These are phyloP conservation scores for Dioscorea dumetorum DNA, from an alignment of 106 monocot species.

Conservation along the genomic window DNA sequence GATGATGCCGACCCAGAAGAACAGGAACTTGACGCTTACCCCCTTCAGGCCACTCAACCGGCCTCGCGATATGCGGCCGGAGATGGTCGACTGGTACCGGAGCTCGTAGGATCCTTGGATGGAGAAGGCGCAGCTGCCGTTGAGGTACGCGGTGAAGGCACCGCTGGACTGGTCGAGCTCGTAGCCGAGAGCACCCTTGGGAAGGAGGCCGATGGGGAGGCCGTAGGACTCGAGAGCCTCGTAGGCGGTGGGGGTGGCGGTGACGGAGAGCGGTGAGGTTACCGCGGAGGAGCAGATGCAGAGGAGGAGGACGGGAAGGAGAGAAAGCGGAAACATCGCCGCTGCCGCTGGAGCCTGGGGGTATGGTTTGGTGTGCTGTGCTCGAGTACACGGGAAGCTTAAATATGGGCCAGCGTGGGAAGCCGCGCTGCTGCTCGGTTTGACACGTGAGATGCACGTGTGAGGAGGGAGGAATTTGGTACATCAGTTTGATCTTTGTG, in stretches of 20 bases:
- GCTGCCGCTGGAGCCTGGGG: too few species aligned
- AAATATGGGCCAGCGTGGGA: too few species aligned
- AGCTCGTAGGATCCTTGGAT: constrained; percentile 48
- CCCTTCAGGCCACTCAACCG: constrained; percentile 33
- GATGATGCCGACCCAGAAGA: constrained; percentile 54
- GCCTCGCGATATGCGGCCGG: constrained; percentile 34
- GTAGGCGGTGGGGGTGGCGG: constrained; percentile 13
- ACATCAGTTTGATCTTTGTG: too few species aligned
- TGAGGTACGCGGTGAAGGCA: constrained; percentile 29
- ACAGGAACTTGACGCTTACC: constrained; percentile 53
- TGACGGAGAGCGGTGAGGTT: neutral
- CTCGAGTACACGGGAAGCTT: too few species aligned
- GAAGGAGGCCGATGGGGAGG: constrained; percentile 49
- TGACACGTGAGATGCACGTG: too few species aligned
- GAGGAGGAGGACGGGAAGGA: constrained; percentile 5
- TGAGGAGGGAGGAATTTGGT: too few species aligned
- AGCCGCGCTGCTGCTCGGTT: too few species aligned
- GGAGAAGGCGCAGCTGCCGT: constrained; percentile 44
- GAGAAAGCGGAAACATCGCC: neutral
- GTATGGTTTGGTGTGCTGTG: too few species aligned
- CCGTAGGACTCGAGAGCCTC: constrained; percentile 39
- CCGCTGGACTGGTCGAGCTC: constrained; percentile 28
- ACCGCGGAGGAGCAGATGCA: neutral
- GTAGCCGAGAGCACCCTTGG: constrained; percentile 29
- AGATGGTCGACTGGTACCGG: constrained; percentile 35